Evolutionary conservation across 768 basidiomycete species (phyloP), one percentile per base, ranked within the genome.

Genomic region (Tulasnella sp.): DNA sequence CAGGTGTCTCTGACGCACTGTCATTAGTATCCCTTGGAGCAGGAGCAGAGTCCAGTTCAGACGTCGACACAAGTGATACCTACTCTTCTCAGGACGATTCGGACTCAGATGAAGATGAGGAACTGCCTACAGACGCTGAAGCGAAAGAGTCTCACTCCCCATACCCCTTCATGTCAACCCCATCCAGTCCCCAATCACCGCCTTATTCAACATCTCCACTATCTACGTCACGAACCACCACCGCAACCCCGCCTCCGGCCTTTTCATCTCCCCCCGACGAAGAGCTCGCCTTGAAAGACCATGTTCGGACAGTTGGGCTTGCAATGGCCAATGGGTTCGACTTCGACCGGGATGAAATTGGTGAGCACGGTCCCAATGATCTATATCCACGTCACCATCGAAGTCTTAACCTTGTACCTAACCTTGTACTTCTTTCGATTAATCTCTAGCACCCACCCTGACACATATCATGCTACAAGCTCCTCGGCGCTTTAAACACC

Each of bases 401-500:
- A n/a, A n/a, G n/a, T n/a, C n/a, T n/a, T n/a, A n/a, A n/a, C n/a
- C n/a, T n/a, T n/a, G n/a, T n/a, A n/a, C n/a, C n/a, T n/a, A n/a
- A n/a, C n/a, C n/a, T n/a, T n/a, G n/a, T n/a, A n/a, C n/a, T n/a
- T n/a, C n/a, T n/a, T n/a, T n/a, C n/a, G n/a, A n/a, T 42, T 3
- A 1, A 17, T 29, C n/a, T 49, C 21, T 55, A 54, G 61, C 63
- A n/a, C 52, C 54, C 2, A 60, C 63, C 11, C 45, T 47, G 17
- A 53, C 50, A 24, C 50, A 53, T 43, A 19, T 65, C 23, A 42
- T 65, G 17, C 51, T 63, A 2, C 58, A 62, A 17, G 64, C 64
- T 23, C 64, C 64, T n/a, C 62, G 63, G 23, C 30, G 61, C 24
- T 62, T 64, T 45, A 48, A 59, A 24, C 63, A 62, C 24, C 49